A percentile compares a stretch with the other conserved stretches of the same genome.
Conservation (phyloP, 225 moss, liverwort and hornwort genomes). For the Antitrichia curtipendula region DNA sequence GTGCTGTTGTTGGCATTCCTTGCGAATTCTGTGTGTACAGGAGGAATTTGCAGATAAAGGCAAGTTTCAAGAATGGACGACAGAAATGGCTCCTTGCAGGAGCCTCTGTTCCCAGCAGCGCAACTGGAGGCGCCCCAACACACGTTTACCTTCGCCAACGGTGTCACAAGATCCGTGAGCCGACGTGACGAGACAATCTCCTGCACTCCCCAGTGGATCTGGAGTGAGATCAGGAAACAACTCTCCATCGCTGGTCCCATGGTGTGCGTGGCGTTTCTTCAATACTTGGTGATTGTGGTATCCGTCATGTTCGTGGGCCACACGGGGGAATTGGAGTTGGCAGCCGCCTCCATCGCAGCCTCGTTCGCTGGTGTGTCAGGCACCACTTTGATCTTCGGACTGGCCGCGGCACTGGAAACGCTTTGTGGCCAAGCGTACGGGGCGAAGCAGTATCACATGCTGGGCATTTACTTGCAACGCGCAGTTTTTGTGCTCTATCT, state of each 20-base stretch:
- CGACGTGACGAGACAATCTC: slow-evolving; percentile 9
- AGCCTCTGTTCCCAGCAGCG: not conserved
- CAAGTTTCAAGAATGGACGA: not conserved
- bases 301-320: slow-evolving; percentile 81
- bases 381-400: slow-evolving; percentile 27
- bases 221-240: slow-evolving; percentile 16
- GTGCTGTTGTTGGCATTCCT: not conserved
- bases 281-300: slow-evolving; percentile 25
- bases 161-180: slow-evolving; percentile 17
- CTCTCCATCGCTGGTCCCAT: slow-evolving; percentile 44
- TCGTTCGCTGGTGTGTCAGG: slow-evolving; percentile 39
- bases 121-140: not conserved
- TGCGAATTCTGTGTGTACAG: not conserved
- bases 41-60: not conserved
- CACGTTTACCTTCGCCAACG: slow-evolving; percentile 16
- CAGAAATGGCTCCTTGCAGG: not conserved
- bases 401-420: slow-evolving; percentile 51
- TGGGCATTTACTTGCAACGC: slow-evolving; percentile 57
- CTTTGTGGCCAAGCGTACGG: slow-evolving; percentile 71
- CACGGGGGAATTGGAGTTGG: slow-evolving; percentile 46
- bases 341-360: slow-evolving; percentile 42
- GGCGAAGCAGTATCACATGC: slow-evolving; percentile 48
- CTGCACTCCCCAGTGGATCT: slow-evolving; percentile 21
- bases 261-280: slow-evolving; percentile 33
- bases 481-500: slow-evolving; percentile 22